phyloP scores from a whole-genome alignment of 1,139 yeast genomes.

The Yamadazyma buinensis region DNA sequence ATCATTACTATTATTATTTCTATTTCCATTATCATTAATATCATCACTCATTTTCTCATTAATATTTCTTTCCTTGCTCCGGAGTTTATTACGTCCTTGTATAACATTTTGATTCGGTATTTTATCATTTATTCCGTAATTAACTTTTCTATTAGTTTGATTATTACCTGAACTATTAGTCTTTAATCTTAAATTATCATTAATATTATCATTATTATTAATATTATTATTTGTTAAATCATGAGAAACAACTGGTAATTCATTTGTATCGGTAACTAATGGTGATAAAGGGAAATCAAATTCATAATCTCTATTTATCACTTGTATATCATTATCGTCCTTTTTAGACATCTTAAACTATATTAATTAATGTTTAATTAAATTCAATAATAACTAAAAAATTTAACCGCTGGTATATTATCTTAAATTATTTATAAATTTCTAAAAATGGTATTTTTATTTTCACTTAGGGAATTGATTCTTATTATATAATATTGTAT shows the following conservation, averaged over 20 bases:
- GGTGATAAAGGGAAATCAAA: conserved; percentile 13
- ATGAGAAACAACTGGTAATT: neutral
- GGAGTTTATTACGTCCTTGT: no score
- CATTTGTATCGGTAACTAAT: neutral
- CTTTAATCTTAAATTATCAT: neutral
- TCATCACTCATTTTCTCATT: neutral
- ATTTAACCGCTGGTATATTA: no score
- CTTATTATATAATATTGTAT: no score
- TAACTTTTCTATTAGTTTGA: no score
- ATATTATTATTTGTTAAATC: neutral
- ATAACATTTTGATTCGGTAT: no score
- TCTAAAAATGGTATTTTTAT: no score
- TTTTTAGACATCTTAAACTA: conserved; percentile 2
- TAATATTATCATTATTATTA: neutral
- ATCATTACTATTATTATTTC: neutral
- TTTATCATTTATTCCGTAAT: neutral
- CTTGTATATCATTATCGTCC: conserved; percentile 32
- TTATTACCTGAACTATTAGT: neutral
- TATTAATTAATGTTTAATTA: no score
- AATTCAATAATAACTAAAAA: no score
- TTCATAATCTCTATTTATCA: conserved; percentile 25
- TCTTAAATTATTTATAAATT: no score
- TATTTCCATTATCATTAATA: neutral
- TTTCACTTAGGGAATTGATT: no score
- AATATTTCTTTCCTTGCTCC: neutral